Conservation (phyloP, 305 asterid genomes). For the Solanum chacoense region DNA sequence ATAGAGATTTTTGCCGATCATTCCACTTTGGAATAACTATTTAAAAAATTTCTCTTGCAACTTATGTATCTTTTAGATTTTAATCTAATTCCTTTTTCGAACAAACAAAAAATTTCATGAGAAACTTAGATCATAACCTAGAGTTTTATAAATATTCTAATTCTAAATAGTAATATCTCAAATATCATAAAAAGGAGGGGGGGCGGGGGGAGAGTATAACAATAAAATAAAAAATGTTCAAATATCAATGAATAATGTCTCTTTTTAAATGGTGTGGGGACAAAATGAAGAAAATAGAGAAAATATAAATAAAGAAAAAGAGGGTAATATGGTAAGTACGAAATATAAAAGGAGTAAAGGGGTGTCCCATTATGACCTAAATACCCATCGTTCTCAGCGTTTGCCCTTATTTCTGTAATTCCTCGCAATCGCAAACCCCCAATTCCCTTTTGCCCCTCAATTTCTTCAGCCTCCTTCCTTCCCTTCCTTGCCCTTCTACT, state of each 20-base stretch:
- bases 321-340: slow-evolving; percentile 6
- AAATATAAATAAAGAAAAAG: neutral
- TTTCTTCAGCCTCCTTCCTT: slow-evolving; percentile 3
- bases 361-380: slow-evolving; percentile 2
- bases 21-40: neutral
- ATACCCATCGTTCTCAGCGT: slow-evolving; percentile 3
- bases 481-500: slow-evolving; percentile 3
- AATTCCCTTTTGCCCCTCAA: neutral
- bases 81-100: neutral
- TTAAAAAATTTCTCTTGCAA: neutral
- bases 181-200: too few relatives aligned
- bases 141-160: neutral
- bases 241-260: neutral
- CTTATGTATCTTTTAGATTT: neutral
- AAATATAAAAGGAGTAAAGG: neutral
- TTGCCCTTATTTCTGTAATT: neutral
- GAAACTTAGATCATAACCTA: neutral
- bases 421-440: neutral
- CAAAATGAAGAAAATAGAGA: neutral
- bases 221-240: neutral
- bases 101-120: neutral
- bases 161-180: neutral
- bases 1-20: neutral
- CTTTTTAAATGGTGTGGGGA: neutral
- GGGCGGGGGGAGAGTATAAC: neutral